Conservation (phyloP, 805 yeast genomes). For the Candida glaebosa region DNA sequence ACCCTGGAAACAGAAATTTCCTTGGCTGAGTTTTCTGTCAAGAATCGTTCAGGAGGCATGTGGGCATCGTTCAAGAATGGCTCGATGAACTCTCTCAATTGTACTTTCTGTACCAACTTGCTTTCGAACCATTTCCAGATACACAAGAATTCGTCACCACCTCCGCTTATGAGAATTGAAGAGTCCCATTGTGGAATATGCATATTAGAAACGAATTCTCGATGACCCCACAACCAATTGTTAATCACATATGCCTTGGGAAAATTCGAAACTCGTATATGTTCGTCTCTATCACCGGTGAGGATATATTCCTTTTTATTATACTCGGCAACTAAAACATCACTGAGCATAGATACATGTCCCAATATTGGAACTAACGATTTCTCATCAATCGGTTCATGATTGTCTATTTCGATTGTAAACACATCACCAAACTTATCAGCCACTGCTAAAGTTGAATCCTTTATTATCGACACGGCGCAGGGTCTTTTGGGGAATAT, state of each 20-base stretch:
- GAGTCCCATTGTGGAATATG: constrained; percentile 51
- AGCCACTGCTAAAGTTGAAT: constrained; percentile 59
- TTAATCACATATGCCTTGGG: constrained; percentile 79
- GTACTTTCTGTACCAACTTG: constrained; percentile 45
- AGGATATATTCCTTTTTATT: constrained; percentile 52
- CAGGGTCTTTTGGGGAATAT: constrained; percentile 91
- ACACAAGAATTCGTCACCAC: constrained; percentile 78
- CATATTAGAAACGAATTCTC: constrained; percentile 72
- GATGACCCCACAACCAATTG: constrained; percentile 83
- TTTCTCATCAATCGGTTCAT: constrained; percentile 39
- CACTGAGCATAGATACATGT: constrained; percentile 96
- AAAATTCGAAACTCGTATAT: constrained; percentile 75
- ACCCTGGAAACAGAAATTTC: constrained; percentile 55
- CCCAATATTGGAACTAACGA: constrained; percentile 71
- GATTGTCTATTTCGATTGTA: constrained; percentile 43
- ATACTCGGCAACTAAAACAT: constrained; percentile 44
- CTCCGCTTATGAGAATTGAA: constrained; percentile 68
- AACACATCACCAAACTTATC: constrained; percentile 98
- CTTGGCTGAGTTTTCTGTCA: constrained; percentile 45
- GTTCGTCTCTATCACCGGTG: constrained; percentile 94
- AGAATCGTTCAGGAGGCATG: constrained; percentile 61
- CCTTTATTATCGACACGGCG: constrained; percentile 58
- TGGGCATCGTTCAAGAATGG: constrained; percentile 53
- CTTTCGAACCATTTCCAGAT: constrained; percentile 75
- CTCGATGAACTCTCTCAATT: constrained; percentile 39